Evolutionary conservation across 352 stramenopile genomes (phyloP).

Genomic region (Phytopythium vexans): DNA sequence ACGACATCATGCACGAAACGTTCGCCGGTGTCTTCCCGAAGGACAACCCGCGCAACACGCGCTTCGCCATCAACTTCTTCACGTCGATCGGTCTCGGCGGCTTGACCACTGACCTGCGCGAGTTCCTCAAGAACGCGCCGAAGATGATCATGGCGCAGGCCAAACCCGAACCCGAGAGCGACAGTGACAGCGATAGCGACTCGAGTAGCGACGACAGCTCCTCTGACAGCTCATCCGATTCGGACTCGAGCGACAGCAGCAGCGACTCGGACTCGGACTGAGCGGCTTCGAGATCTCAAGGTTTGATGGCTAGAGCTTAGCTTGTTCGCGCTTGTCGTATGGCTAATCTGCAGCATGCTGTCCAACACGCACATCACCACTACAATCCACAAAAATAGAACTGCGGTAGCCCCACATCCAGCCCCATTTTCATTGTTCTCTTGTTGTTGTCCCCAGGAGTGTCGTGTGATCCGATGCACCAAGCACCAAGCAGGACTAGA

Average conservation of each 20-base stretch:
- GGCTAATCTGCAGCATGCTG: too few relatives aligned
- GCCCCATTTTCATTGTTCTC: too few relatives aligned
- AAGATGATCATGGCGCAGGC: constrained; percentile 91
- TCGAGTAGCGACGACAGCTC: constrained; percentile 34
- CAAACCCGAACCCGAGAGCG: constrained; percentile 31
- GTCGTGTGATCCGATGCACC: too few relatives aligned
- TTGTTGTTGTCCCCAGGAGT: too few relatives aligned
- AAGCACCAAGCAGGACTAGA: not conserved
- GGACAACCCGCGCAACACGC: constrained; percentile 96
- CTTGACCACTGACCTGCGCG: constrained; percentile 95
- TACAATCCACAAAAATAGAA: too few relatives aligned
- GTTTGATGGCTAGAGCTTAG: constrained; percentile 5
- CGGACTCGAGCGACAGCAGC: constrained; percentile 23
- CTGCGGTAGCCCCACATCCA: too few relatives aligned
- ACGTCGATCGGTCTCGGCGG: constrained; percentile 98
- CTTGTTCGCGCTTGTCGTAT: too few relatives aligned
- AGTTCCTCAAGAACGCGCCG: constrained; percentile 96
- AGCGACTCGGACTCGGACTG: constrained; percentile 36
- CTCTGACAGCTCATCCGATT: constrained; percentile 34
- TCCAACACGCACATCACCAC: too few relatives aligned
- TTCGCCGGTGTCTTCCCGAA: constrained; percentile 97
- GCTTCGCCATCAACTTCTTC: constrained; percentile 99
- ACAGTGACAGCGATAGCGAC: constrained; percentile 33
- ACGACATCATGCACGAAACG: constrained; percentile 87
- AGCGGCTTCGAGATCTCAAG: constrained; percentile 27